Evolutionary conservation across 306 rosid genomes (phyloP).

Genomic region (Trifolium subterraneum): DNA sequence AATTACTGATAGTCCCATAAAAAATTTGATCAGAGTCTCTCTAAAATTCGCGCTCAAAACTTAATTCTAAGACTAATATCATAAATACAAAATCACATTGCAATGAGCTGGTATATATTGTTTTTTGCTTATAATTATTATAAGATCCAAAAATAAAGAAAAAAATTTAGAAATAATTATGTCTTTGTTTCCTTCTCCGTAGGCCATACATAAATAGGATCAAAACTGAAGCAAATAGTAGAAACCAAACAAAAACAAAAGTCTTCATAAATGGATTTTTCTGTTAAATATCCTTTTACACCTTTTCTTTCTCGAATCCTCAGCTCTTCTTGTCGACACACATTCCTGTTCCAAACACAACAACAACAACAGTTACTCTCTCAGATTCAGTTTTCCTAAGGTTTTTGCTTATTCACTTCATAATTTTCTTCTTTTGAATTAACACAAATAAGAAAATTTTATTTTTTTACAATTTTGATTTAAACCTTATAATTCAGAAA

Average conservation of each 20-base stretch:
- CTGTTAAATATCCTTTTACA: slow-evolving; percentile 13
- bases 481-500: not conserved
- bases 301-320: slow-evolving; percentile 45
- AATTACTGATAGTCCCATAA: no score
- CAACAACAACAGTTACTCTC: slow-evolving; percentile 16
- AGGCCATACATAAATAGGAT: slow-evolving; percentile 31
- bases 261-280: slow-evolving; percentile 52
- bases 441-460: not conserved
- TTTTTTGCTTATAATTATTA: slow-evolving; percentile 17
- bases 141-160: not conserved
- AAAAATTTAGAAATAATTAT: not conserved
- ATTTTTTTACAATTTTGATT: not conserved
- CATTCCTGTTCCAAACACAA: slow-evolving; percentile 36
- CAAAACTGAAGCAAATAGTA: slow-evolving; percentile 12
- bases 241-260: slow-evolving; percentile 35
- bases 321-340: slow-evolving; percentile 41
- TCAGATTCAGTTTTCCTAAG: slow-evolving; percentile 55
- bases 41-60: no score
- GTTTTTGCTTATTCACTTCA: slow-evolving; percentile 38
- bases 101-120: slow-evolving; percentile 12
- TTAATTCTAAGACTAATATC: no score
- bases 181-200: slow-evolving; percentile 35
- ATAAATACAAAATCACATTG: slow-evolving; percentile 20
- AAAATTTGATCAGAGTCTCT: no score
- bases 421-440: not conserved